phyloP scores from a whole-genome alignment of 2,329 filamentous ascomycete species.

The Fusarium irregulare region DNA sequence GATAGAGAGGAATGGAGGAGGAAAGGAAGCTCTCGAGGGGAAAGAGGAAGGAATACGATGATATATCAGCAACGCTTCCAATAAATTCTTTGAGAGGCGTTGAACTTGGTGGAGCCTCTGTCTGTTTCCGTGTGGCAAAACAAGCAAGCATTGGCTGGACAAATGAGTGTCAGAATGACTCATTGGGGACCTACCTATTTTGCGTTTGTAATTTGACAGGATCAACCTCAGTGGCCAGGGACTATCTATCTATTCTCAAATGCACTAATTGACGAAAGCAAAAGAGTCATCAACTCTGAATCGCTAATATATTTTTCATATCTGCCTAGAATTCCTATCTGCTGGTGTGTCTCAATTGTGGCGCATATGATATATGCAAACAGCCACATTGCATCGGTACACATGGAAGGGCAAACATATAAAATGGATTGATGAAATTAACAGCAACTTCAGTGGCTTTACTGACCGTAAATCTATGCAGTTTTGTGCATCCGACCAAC shows the following conservation, averaged over 20 bases:
- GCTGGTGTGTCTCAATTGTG: background rate
- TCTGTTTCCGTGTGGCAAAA: constrained; percentile 34
- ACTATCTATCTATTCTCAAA: background rate
- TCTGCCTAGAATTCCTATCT: constrained; percentile 10
- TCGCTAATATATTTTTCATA: background rate
- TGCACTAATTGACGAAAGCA: constrained; percentile 2
- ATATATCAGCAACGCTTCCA: constrained; percentile 33
- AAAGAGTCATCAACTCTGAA: constrained; percentile 24
- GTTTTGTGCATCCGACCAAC: background rate
- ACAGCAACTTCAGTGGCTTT: background rate
- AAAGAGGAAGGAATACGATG: constrained; percentile 3
- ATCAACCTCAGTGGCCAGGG: constrained; percentile 13
- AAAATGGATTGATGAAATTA: background rate
- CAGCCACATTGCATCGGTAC: background rate
- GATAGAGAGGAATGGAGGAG: background rate
- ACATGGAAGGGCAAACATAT: background rate
- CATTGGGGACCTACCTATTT: no score
- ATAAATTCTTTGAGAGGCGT: constrained; percentile 37
- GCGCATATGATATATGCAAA: background rate
- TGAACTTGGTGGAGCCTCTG: constrained; percentile 32
- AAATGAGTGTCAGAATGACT: constrained; percentile 29
- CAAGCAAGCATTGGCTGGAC: constrained; percentile 27
- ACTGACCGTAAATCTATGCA: background rate
- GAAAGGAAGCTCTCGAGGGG: background rate
- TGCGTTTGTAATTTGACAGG: constrained; percentile 9